Conservation (phyloP, 164 flowering plant species). For the Stephania cephalantha region DNA sequence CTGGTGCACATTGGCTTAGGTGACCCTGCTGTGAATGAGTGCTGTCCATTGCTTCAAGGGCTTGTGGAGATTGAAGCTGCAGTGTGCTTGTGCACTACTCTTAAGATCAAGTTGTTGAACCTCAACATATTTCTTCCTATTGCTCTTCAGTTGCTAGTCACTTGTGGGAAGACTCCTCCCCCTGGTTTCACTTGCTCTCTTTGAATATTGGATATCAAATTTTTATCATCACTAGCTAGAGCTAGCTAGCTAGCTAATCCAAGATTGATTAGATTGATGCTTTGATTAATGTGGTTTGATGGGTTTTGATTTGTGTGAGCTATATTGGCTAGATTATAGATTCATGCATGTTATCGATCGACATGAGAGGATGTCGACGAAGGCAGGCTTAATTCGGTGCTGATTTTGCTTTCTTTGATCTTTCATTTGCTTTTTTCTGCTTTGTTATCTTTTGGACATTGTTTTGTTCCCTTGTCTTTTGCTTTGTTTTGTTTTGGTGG, state of each 20-base stretch:
- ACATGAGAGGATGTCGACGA: background rate
- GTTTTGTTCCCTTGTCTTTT: background rate
- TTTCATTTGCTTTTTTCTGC: background rate
- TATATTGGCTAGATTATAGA: background rate
- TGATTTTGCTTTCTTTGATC: too few relatives aligned
- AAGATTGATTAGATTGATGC: too few relatives aligned
- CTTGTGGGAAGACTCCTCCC: constrained; percentile 78
- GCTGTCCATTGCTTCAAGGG: constrained; percentile 67
- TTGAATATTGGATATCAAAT: constrained; percentile 10
- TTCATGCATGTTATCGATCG: background rate
- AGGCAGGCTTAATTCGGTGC: background rate
- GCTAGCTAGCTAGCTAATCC: too few relatives aligned
- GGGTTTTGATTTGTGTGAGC: background rate
- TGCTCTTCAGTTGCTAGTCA: constrained; percentile 64
- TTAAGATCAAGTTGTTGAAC: constrained; percentile 61
- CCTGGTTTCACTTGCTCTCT: constrained; percentile 73
- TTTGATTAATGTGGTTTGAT: too few relatives aligned
- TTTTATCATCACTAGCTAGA: too few relatives aligned
- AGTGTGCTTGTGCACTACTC: constrained; percentile 63
- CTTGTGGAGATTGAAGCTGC: constrained; percentile 74
- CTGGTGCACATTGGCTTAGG: constrained; percentile 65
- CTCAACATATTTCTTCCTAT: constrained; percentile 59
- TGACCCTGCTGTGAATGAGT: constrained; percentile 56
- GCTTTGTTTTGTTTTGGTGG: background rate
- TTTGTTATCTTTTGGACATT: background rate